Evolutionary conservation across 352 stramenopile species (phyloP).

Genomic region (Phytophthora pluvialis): DNA sequence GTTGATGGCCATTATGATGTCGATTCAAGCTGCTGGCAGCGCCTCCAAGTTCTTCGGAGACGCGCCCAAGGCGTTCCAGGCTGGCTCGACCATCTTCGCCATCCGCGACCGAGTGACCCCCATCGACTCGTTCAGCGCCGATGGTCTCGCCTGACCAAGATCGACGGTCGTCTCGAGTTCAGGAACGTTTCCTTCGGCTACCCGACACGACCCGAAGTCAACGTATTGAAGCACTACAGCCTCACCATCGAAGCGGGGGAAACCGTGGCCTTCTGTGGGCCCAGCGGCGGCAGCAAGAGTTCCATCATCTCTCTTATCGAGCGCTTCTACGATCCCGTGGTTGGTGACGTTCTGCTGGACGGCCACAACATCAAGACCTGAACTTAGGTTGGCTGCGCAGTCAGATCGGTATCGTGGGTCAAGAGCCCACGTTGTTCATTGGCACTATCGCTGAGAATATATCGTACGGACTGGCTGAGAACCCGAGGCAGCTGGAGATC

Average conservation of each 20-base stretch:
- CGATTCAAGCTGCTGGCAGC: constrained; percentile 34
- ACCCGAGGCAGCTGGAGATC: constrained; percentile 65
- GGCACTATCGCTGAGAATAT: constrained; percentile 67
- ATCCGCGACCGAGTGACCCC: constrained; percentile 39
- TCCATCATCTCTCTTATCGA: constrained; percentile 54
- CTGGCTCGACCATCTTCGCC: constrained; percentile 40
- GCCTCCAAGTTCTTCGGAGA: constrained; percentile 39
- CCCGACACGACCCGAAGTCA: constrained; percentile 58
- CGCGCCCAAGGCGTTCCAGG: constrained; percentile 76
- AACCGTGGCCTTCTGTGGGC: constrained; percentile 61
- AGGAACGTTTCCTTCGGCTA: constrained; percentile 78
- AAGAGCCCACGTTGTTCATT: constrained; percentile 29
- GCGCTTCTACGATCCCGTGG: constrained; percentile 68
- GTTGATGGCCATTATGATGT: constrained; percentile 57
- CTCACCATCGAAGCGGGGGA: constrained; percentile 73
- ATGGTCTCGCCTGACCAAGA: constrained; percentile 18
- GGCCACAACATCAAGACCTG: constrained; percentile 71
- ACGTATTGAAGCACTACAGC: constrained; percentile 83
- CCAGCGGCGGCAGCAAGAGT: constrained; percentile 52
- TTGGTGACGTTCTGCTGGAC: constrained; percentile 70
- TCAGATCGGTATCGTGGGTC: constrained; percentile 59
- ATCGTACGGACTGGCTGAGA: constrained; percentile 40
- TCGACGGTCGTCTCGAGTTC: constrained; percentile 58
- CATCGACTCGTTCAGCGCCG: constrained; percentile 48
- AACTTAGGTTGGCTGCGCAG: constrained; percentile 58